Conservation (phyloP, 371 early-diverging fungal species). For the Capniomyces stellatus region DNA sequence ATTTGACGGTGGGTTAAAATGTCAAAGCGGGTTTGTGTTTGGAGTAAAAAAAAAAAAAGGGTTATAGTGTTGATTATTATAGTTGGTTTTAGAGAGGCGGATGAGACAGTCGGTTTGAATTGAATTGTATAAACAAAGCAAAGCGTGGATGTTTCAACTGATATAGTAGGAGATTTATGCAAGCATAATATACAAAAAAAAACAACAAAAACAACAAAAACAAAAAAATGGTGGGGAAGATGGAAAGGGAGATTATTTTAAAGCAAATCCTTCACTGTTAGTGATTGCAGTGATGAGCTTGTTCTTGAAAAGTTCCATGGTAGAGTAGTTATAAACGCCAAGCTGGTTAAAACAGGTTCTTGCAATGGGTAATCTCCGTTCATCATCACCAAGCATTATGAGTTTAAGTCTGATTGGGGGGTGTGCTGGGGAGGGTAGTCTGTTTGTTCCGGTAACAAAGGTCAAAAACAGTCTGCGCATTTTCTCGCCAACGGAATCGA, state of each 20-base stretch:
- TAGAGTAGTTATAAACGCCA: constrained; percentile 57
- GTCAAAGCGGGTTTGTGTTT: too few species aligned
- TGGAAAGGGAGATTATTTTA: constrained; percentile 27
- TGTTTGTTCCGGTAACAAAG: constrained; percentile 94
- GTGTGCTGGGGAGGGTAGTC: constrained; percentile 77
- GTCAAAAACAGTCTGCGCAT: constrained; percentile 67
- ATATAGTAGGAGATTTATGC: too few species aligned
- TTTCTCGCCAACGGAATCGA: constrained; percentile 42
- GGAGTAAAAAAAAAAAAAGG: too few species aligned
- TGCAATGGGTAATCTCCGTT: constrained; percentile 61
- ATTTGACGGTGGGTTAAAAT: too few species aligned
- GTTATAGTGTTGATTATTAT: too few species aligned
- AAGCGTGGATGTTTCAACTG: too few species aligned
- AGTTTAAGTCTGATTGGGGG: constrained; percentile 56
- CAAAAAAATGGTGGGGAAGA: not conserved
- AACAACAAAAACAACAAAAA: not conserved
- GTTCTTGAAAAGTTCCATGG: constrained; percentile 51
- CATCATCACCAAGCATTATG: constrained; percentile 51
- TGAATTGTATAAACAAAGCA: too few species aligned
- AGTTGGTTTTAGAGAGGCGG: too few species aligned
- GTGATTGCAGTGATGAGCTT: constrained; percentile 71
- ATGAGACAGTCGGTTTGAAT: too few species aligned
- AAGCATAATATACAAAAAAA: too few species aligned
- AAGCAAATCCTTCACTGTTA: constrained; percentile 81
- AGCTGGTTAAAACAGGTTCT: constrained; percentile 97